These are phyloP conservation scores for Moesziomyces sp. DNA, from an alignment of 1,284 basidiomycete species.

Conservation along the genomic window DNA sequence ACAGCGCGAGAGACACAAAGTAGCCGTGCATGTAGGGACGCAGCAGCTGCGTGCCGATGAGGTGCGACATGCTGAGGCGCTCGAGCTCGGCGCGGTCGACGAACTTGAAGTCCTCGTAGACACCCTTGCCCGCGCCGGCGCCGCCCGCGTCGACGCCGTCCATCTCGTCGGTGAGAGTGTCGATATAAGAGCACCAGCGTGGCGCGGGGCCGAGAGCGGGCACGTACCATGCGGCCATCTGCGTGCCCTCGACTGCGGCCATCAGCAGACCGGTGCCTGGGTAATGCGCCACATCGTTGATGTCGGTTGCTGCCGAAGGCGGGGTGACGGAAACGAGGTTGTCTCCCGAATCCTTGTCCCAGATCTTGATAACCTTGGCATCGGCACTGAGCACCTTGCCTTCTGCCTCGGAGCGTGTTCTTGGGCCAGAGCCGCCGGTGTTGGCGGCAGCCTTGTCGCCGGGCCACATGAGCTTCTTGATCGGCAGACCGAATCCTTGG, in stretches of 20 bases:
- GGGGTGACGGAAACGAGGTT: conserved; percentile 96
- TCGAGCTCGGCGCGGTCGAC: conserved; percentile 87
- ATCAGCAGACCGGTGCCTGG: conserved; percentile 65
- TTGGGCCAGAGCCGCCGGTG: conserved; percentile 75
- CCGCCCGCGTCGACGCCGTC: conserved; percentile 85
- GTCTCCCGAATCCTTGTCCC: conserved; percentile 77
- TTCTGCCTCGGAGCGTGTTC: conserved; percentile 71
- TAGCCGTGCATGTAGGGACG: conserved; percentile 99
- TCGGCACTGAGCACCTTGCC: conserved; percentile 63
- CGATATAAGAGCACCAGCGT: conserved; percentile 95
- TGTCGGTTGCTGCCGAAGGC: conserved; percentile 83
- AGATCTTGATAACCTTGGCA: conserved; percentile 67
- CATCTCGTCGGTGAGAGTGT: conserved; percentile 81
- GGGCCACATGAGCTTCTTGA: conserved; percentile 89
- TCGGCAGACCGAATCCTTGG: conserved; percentile 93
- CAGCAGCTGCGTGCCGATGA: conserved; percentile 91
- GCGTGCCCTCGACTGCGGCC: conserved; percentile 64
- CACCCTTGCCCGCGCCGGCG: conserved; percentile 68
- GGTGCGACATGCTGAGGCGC: conserved; percentile 80
- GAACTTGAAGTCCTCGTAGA: conserved; percentile 98
- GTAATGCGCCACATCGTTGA: conserved; percentile 65
- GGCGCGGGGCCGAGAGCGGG: conserved; percentile 96
- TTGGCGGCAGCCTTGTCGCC: conserved; percentile 74
- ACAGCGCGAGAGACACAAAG: conserved; percentile 93
- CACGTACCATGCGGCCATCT: conserved; percentile 75